Evolutionary conservation across 371 early-diverging fungal genomes (phyloP).

Genomic region (Mucor saturninus): DNA sequence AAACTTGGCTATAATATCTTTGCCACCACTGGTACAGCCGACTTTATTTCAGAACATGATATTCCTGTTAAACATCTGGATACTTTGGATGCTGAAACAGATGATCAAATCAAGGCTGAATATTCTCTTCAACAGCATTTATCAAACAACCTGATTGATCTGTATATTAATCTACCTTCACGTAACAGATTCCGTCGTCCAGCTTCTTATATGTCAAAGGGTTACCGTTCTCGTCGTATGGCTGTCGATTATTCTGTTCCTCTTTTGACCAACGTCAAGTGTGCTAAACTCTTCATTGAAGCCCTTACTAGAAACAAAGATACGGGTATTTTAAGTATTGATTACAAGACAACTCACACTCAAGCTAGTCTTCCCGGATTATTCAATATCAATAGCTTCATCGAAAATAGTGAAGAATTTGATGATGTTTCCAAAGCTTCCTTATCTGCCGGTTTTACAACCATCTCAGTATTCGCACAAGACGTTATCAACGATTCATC

Average conservation of each 20-base stretch:
- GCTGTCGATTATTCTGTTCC: conserved; percentile 96
- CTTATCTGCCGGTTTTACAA: conserved; percentile 86
- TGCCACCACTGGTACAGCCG: conserved; percentile 95
- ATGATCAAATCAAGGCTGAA: conserved; percentile 78
- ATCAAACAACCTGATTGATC: conserved; percentile 94
- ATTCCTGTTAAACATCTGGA: conserved; percentile 91
- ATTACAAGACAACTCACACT: conserved; percentile 88
- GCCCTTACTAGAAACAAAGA: conserved; percentile 82
- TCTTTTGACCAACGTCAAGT: conserved; percentile 96
- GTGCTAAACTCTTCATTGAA: conserved; percentile 96
- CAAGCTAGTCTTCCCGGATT: conserved; percentile 87
- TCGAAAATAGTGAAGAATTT: conserved; percentile 63
- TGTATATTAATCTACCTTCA: conserved; percentile 97
- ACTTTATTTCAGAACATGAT: conserved; percentile 91
- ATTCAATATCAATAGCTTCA: conserved; percentile 76
- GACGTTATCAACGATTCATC: conserved; percentile 60
- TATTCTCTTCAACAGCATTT: conserved; percentile 93
- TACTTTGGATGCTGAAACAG: conserved; percentile 59
- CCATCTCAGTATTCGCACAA: conserved; percentile 63
- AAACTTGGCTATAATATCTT: conserved; percentile 87
- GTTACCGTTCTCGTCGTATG: conserved; percentile 94
- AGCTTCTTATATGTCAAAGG: conserved; percentile 93
- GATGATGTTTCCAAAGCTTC: conserved; percentile 71
- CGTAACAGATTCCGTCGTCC: conserved; percentile 95
- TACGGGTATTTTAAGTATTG: conserved; percentile 78